Percentiles rank a stretch among this genome's conserved stretches.
Evolutionary conservation across 2,329 filamentous ascomycete genomes (phyloP).

Genomic region (Onygenales sp.): DNA sequence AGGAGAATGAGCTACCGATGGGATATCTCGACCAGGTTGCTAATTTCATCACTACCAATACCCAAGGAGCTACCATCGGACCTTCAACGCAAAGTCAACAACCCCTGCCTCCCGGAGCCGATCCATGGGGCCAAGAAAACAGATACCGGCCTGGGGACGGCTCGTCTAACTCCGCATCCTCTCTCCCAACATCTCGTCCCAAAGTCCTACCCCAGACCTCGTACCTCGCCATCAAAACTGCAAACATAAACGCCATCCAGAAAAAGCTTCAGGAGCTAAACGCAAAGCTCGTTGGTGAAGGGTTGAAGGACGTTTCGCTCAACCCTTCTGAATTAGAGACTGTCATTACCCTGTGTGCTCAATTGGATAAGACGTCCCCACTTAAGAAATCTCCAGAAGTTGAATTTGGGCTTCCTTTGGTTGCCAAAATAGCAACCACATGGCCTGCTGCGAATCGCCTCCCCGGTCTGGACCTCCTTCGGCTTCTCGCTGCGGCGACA

Average conservation of each 20-base stretch:
- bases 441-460: slow-evolving; percentile 79
- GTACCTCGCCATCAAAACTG: slow-evolving; percentile 67
- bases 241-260: slow-evolving; percentile 60
- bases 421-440: slow-evolving; percentile 61
- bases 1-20: slow-evolving; percentile 78
- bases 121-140: slow-evolving; percentile 63
- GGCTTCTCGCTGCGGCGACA: slow-evolving; percentile 63
- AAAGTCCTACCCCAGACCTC: slow-evolving; percentile 67
- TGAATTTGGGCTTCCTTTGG: slow-evolving; percentile 49
- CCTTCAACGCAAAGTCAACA: slow-evolving; percentile 41
- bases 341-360: slow-evolving; percentile 51
- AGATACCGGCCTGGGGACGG: slow-evolving; percentile 67
- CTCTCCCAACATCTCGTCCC: slow-evolving; percentile 33
- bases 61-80: slow-evolving; percentile 75
- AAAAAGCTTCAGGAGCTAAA: slow-evolving; percentile 73
- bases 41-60: slow-evolving; percentile 85
- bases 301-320: slow-evolving; percentile 63
- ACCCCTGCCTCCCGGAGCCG: slow-evolving; percentile 42
- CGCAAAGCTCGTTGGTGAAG: slow-evolving; percentile 54
- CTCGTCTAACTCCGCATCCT: slow-evolving; percentile 19
- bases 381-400: slow-evolving; percentile 39
- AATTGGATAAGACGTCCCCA: slow-evolving; percentile 45
- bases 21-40: slow-evolving; percentile 85
- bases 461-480: slow-evolving; percentile 75
- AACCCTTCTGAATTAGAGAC: slow-evolving; percentile 61